These are phyloP conservation scores for Nicotiana paniculata DNA, from an alignment of 257 asterid species.

Conservation along the genomic window DNA sequence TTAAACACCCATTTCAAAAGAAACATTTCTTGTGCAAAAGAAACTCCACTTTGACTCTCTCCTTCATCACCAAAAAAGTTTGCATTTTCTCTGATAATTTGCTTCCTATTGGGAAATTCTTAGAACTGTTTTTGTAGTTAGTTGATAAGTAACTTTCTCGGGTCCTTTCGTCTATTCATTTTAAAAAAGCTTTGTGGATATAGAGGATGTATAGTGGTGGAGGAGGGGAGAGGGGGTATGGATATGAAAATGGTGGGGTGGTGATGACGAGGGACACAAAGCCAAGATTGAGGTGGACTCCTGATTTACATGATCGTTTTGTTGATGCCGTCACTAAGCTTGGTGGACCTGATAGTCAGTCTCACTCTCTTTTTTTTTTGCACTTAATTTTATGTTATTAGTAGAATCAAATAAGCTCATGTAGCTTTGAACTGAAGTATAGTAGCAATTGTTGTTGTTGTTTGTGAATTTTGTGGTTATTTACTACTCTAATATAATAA, in stretches of 20 bases:
- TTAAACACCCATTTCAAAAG: too few species aligned
- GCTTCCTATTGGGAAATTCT: not conserved
- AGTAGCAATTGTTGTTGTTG: not conserved
- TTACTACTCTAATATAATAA: not conserved
- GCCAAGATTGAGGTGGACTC: slow-evolving; percentile 68
- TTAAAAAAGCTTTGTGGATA: slow-evolving; percentile 16
- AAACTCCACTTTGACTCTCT: not conserved
- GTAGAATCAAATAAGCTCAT: too few species aligned
- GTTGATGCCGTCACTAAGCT: slow-evolving; percentile 70
- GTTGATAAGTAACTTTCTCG: not conserved
- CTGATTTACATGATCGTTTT: slow-evolving; percentile 64
- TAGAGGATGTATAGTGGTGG: slow-evolving; percentile 30
- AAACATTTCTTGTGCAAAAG: too few species aligned
- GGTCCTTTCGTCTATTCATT: too few species aligned
- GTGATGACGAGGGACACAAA: slow-evolving; percentile 59
- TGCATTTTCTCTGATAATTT: not conserved
- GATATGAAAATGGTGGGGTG: slow-evolving; percentile 30
- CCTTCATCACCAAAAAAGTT: not conserved
- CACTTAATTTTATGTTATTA: not conserved
- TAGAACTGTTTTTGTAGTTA: not conserved
- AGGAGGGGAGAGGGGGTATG: slow-evolving; percentile 19
- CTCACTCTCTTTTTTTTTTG: not conserved
- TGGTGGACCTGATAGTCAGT: slow-evolving; percentile 70
- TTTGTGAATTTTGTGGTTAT: not conserved
- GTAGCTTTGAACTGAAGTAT: too few species aligned